Percentiles rank a stretch among this genome's conserved stretches.
Evolutionary conservation across 2,329 filamentous ascomycete genomes (phyloP).

Genomic region (Dothistroma septosporum): DNA sequence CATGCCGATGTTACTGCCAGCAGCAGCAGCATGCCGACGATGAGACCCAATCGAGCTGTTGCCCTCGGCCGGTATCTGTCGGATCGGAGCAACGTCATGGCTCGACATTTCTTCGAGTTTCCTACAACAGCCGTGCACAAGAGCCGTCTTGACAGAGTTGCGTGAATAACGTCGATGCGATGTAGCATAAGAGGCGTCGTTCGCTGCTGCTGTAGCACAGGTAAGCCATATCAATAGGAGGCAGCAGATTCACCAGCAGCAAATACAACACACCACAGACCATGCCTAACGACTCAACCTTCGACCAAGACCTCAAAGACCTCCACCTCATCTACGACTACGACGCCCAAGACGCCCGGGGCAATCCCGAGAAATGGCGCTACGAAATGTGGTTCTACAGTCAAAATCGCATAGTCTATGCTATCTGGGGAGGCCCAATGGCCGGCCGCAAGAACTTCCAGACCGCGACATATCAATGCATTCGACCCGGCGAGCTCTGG

Average conservation of each 20-base stretch:
- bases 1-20: neutral
- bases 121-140: neutral
- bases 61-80: neutral
- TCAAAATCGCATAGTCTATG: slow-evolving; percentile 50
- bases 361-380: slow-evolving; percentile 56
- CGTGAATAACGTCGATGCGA: neutral
- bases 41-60: neutral
- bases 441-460: slow-evolving; percentile 53
- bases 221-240: neutral
- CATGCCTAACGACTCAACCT: slow-evolving; percentile 24
- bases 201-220: neutral
- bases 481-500: slow-evolving; percentile 56
- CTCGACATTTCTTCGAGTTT: neutral
- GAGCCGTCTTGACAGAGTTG: neutral
- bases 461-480: slow-evolving; percentile 54
- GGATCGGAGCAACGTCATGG: neutral
- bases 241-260: neutral
- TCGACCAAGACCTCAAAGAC: slow-evolving; percentile 51
- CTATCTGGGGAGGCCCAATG: slow-evolving; percentile 59
- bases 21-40: neutral
- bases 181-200: neutral
- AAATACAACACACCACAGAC: neutral
- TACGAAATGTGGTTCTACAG: slow-evolving; percentile 59
- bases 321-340: slow-evolving; percentile 58
- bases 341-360: slow-evolving; percentile 41